Conservation (phyloP, 768 basidiomycete genomes). For the Phallus indusiatus region DNA sequence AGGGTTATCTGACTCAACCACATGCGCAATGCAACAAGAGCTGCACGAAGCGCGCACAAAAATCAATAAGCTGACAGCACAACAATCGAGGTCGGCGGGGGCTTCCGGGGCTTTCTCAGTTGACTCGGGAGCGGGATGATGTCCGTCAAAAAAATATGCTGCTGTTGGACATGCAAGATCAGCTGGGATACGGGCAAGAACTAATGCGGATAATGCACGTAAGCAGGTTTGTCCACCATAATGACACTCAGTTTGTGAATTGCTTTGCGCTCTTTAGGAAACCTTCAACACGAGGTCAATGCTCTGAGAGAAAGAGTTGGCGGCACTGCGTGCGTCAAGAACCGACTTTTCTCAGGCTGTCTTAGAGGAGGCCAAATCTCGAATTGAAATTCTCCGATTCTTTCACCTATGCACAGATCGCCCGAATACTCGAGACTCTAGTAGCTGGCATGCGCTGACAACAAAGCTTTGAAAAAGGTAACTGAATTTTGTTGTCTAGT, state of each 20-base stretch:
- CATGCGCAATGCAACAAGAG: slow-evolving; percentile 62
- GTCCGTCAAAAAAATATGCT: slow-evolving; percentile 43
- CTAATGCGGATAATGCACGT: slow-evolving; percentile 64
- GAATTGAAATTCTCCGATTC: slow-evolving; percentile 35
- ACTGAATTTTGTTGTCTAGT: too few relatives aligned
- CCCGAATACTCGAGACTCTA: slow-evolving; percentile 61
- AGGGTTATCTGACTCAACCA: slow-evolving; percentile 73
- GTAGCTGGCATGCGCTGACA: slow-evolving; percentile 84
- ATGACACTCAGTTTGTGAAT: too few relatives aligned
- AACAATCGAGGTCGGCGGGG: slow-evolving; percentile 67
- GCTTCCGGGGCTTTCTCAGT: slow-evolving; percentile 46
- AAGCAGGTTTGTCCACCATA: too few relatives aligned
- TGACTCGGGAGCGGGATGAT: slow-evolving; percentile 74
- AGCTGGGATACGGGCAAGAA: slow-evolving; percentile 56
- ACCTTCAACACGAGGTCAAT: slow-evolving; percentile 58
- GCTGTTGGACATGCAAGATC: too few relatives aligned
- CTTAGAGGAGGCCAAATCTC: slow-evolving; percentile 53
- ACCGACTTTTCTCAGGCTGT: slow-evolving; percentile 60
- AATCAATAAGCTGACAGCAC: slow-evolving; percentile 57
- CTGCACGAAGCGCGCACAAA: slow-evolving; percentile 62
- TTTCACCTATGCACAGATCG: slow-evolving; percentile 29
- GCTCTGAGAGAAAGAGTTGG: slow-evolving; percentile 53
- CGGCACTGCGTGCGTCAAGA: too few relatives aligned
- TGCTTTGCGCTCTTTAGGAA: too few relatives aligned
- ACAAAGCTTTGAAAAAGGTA: slow-evolving; percentile 72